These are phyloP conservation scores for Polygonum maritimum DNA, from an alignment of 148 eudicot species.

Conservation along the genomic window DNA sequence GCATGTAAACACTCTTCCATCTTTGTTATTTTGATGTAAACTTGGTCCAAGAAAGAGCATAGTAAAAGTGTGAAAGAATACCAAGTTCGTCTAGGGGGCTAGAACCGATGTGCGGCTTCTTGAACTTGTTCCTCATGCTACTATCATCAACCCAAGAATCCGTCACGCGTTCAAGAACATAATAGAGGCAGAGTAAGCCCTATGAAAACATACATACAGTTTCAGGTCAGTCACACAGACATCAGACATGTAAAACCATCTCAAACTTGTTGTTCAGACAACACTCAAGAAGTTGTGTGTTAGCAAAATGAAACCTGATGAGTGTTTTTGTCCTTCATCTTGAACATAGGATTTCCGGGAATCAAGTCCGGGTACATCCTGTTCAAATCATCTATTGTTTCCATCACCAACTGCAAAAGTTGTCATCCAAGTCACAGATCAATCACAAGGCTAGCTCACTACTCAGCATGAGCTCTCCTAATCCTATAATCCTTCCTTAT, in stretches of 20 bases:
- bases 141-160: constrained; percentile 62
- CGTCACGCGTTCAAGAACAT: constrained; percentile 56
- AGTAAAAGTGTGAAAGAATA: constrained; percentile 18
- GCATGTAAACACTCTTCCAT: not conserved
- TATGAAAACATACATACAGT: constrained; percentile 13
- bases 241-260: not conserved
- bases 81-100: constrained; percentile 55
- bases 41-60: not conserved
- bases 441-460: not conserved
- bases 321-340: constrained; percentile 44
- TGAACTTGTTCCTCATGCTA: constrained; percentile 46
- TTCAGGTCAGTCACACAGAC: not conserved
- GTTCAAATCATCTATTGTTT: constrained; percentile 66
- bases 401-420: constrained; percentile 50
- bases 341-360: constrained; percentile 33
- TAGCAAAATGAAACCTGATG: constrained; percentile 35
- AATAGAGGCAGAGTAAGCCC: constrained; percentile 62
- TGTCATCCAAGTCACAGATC: not conserved
- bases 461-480: not conserved
- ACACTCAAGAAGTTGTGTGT: not conserved
- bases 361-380: constrained; percentile 62
- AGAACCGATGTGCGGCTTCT: constrained; percentile 21
- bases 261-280: not conserved
- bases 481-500: not conserved
- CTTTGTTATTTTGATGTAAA: not conserved